Evolutionary conservation across 192 early-diverging fungal genomes (phyloP), one percentile per base, ranked within the genome.

Genomic region (Backusella westeae): DNA sequence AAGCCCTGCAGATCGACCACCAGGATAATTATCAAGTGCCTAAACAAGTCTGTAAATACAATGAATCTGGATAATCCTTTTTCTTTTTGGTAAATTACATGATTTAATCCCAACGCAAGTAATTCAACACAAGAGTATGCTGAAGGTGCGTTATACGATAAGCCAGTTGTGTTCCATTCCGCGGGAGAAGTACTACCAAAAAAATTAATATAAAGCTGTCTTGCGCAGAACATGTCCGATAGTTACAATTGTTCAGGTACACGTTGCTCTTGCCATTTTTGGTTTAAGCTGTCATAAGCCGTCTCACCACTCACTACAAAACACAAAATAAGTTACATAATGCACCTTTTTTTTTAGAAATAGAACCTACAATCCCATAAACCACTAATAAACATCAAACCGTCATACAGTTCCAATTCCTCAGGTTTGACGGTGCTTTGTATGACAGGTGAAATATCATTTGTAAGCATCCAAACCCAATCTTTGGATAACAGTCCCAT

Each of bases 331-430:
- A 23, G 12, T n/a, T 46, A 44, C 34, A 69, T 46, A 67, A 66
- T 35, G 12, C 9, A 12, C 1, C 34, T 35, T 34, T 72, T 36
- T 23, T 26, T 21, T 39, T 39, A 38, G 8, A 69, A 19, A 52
- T 32, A 14, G 17, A 29, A 56, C 77, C 71, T 74, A 79, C 78
- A 70, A 52, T 79, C 53, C 78, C 78, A 79, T 70, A 79, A 69
- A 26, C 78, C 78, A 32, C 67, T 74, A 36, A 79, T 70, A 42
- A 79, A 70, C 78, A 79, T 79, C 53, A 79, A 73, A 29, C 78
- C 78, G 26, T 79, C 36, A 46, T 74, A 79, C 19, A 56, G 3
- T 4, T 10, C 21, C 42, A 70, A 21, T 3, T 78, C 73, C 10
- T 79, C 67, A 14, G 36, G 21, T 56, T 39, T 23, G 19, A 53